phyloP scores from a whole-genome alignment of 495 filamentous ascomycete genomes.

The Coniosporium apollinis region DNA sequence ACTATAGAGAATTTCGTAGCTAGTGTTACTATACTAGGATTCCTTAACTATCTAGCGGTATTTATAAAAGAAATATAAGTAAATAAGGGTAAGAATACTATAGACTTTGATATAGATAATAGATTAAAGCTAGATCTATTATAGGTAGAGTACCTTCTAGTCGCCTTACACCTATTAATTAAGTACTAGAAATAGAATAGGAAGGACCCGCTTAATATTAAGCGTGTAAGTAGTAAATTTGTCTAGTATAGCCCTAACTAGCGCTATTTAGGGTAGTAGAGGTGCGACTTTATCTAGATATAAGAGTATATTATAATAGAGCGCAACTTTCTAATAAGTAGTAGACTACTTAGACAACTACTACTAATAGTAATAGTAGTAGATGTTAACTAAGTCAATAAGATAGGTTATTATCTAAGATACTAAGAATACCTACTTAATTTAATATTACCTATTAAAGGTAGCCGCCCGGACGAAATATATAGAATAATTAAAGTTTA shows the following conservation, averaged over 20 bases:
- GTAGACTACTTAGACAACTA: neutral
- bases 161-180: neutral
- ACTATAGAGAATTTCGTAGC: neutral
- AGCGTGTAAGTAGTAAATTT: neutral
- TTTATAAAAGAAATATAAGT: neutral
- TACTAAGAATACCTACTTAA: neutral
- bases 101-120: neutral
- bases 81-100: neutral
- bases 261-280: neutral
- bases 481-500: neutral
- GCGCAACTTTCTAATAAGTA: neutral
- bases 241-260: neutral
- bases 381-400: neutral
- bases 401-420: neutral
- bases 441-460: neutral
- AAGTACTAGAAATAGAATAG: neutral
- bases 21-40: neutral
- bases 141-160: neutral
- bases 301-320: neutral
- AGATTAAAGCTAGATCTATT: neutral
- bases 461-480: neutral
- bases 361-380: neutral
- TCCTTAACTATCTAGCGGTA: neutral
- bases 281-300: neutral
- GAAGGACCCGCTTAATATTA: neutral